Evolutionary conservation across 108 stramenopile species (phyloP), one percentile per base, ranked within the genome.

Genomic region (Pseudonitzschia multiseries): DNA sequence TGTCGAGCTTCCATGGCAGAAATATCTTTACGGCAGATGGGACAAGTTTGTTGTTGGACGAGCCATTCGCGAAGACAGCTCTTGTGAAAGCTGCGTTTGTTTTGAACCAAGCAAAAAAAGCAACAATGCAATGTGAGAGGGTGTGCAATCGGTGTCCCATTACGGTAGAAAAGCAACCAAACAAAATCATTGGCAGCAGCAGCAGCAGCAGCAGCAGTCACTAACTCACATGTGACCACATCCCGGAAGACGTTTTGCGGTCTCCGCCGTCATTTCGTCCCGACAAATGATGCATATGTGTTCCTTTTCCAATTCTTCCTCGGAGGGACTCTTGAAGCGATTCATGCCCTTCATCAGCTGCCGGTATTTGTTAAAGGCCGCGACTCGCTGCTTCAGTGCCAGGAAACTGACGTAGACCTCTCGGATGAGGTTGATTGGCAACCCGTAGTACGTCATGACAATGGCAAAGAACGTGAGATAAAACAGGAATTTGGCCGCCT

Each of bases 261-360:
- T 89, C 26, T 70, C 57, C 12, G 89, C 78, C 44, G 93, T 97
- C 98, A 99, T 99, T 61, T 79, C 80, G 74, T 99, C 98, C 8
- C 98, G 96, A 85, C 98, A 99, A 76, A 99, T 98, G 76, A 99
- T 96, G 71, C 98, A 99, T n/a, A 86, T 80, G 6, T 93, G 96
- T 15, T 86, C 76, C 50, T 83, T 90, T 53, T 90, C 89, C 51
- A 98, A 77, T 66, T 98, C 96, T 44, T 96, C 96, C 44, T 93
- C 89, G 17, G 89, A 86, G 15, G 94, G 93, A 60, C 76, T 77
- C 36, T 89, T 89, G 75, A 99, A 98, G 27, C 94, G 89, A 69
- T 89, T 91, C 96, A 99, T 95, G 57, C 90, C 96, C 41, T 87
- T 76, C 57, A 97, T 96, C 22, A 99, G 75, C 26, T 84, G 80